Base-by-base conservation (phyloP, 1,139 yeast species). In the Kodamaea suecica region DNA sequence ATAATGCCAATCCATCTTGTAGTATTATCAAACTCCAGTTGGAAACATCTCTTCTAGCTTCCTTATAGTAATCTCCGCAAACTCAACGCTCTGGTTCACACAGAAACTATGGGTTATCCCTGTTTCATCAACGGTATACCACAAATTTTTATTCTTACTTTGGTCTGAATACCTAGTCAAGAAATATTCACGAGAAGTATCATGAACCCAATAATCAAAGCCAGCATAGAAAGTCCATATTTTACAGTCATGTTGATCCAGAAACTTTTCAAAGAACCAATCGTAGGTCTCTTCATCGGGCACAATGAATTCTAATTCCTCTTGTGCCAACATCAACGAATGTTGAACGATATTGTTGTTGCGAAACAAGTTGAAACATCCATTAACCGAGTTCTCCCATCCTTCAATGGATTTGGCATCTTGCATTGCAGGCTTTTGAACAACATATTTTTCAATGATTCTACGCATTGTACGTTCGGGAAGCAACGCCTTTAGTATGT, bases 131-230 rank as follows among this genome's bases (percentile, higher is more conserved):
- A 66, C 40, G 33, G 64, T 61, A 31, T 70, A 59, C 2, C 40
- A 39, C 12, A 72, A 57, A 38, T 61, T 57, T 11, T 53, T 47
- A 30, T 55, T 53, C 9, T 47, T 41, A 24, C 31, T 42, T 10
- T 25, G 17, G 30, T 57, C 53, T 27, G 58, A 57, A 49, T 75
- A 73, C 24, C 59, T 53, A 4, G 56, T 39, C 23, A 70, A 48
- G 12, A 78, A 53, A 38, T 59, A 57, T 23, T 59, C 62, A 35
- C 80, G 58, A 2, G 83, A 70, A 16, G 50, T 54, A 35, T 73
- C 67, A 37, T 65, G 61, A 2, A 80, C 78, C 88, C 88, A 81
- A 48, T 76, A 75, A 52, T 81, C 88, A 11, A 55, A 48, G 11
- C 55, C 54, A 2, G 84, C 83, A 48, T 78, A 79, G 44, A 70